Base-by-base conservation (phyloP, 768 basidiomycete species). In the Agrocybe praecox region DNA sequence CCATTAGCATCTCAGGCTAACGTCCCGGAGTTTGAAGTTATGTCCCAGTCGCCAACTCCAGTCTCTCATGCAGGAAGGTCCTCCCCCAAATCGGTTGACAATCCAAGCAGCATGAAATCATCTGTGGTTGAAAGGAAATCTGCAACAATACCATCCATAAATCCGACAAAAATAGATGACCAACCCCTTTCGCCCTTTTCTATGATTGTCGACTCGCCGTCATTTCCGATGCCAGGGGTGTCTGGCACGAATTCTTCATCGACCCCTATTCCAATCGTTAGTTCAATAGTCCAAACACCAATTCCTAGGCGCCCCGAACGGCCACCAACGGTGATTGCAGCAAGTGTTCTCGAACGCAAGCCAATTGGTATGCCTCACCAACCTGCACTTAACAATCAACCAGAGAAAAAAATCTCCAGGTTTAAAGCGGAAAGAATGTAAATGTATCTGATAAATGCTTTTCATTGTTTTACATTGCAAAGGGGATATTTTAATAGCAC, bases 181-280 rank as follows among this genome's bases (percentile, higher is more conserved):
- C 58, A 59, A 15, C 26, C 23, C 6, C 46, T 55, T 1, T 53
- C 60, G 6, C 52, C 57, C 17, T 66, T 70, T 55, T 70, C 73
- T 17, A 71, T 71, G 66, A 72, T 72, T 46, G 58, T 76, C 19
- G 73, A 76, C 11, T 77, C 76, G 19, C 74, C 77, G 2, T 76
- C 77, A 2, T 77, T 78, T 50, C 73, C 74, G 29, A 50, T 47
- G 24, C 63, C 66, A n/a, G 49, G 34, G 32, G 56, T n/a, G n/a
- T 24, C 50, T 43, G 9, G 14, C 22, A 22, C 34, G 12, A 14
- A 32, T 15, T 14, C 33, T 12, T 42, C 29, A 22, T 51, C 34
- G 8, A 40, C 52, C 19, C 29, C 46, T 17, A 15, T 24, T 29
- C 26, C 52, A 22, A 21, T 40, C 5, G n/a, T n/a, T 12, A 14